Percentiles rank a stretch among this genome's conserved stretches.
phyloP scores from a whole-genome alignment of 805 yeast species.

The Metschnikowia gelsemii region DNA sequence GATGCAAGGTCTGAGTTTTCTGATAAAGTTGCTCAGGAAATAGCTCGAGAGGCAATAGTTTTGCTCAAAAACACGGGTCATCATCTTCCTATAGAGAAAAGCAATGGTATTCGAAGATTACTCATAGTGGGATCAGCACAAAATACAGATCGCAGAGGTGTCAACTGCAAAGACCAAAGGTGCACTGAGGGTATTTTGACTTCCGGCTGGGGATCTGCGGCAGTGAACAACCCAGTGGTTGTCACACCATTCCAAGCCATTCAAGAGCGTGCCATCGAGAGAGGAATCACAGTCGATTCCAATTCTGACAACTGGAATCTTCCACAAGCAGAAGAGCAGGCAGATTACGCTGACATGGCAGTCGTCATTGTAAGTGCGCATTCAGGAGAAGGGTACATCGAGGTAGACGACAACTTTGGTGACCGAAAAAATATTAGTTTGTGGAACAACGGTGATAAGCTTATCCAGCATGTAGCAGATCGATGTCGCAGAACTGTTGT shows the following conservation, averaged over 20 bases:
- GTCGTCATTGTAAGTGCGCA: conserved; percentile 53
- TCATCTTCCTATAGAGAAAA: conserved; percentile 49
- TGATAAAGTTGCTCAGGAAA: conserved; percentile 48
- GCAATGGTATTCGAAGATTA: conserved; percentile 42
- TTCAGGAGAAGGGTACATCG: conserved; percentile 60
- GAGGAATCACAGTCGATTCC: conserved; percentile 47
- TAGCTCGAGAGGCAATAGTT: conserved; percentile 58
- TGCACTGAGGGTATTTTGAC: conserved; percentile 54
- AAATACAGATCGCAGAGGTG: conserved; percentile 49
- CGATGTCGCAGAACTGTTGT: conserved; percentile 56
- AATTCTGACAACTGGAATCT: conserved; percentile 47
- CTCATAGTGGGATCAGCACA: conserved; percentile 56
- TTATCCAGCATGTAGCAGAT: conserved; percentile 49
- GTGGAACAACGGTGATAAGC: conserved; percentile 59
- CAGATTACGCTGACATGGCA: conserved; percentile 52
- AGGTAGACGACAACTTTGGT: conserved; percentile 58
- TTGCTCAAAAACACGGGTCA: conserved; percentile 53
- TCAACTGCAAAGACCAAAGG: conserved; percentile 52
- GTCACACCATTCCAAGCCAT: conserved; percentile 61
- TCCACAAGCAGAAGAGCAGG: conserved; percentile 42
- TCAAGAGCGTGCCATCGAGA: conserved; percentile 43
- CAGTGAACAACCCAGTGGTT: conserved; percentile 54
- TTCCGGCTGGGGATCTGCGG: conserved; percentile 66
- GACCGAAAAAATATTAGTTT: conserved; percentile 53
- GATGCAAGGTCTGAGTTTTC: conserved; percentile 52